Base-by-base conservation (phyloP, 345 rosid genomes). In the Turnera subulata region DNA sequence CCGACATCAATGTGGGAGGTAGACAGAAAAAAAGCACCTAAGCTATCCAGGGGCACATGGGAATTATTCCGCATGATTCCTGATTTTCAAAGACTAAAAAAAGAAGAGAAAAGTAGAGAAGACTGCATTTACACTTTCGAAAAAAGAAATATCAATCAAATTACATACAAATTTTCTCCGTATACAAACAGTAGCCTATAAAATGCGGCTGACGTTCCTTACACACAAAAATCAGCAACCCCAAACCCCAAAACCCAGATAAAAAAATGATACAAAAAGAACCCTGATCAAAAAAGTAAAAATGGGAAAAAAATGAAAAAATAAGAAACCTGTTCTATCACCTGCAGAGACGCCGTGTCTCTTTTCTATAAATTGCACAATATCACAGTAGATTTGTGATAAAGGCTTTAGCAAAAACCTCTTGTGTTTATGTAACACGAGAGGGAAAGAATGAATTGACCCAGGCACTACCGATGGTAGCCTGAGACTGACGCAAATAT, bases 401-500 rank as follows among this genome's bases (percentile, higher is more conserved):
- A 68, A 42, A 35, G 69, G 73, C 75, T 61, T 67, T 58, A 71
- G 68, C 56, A 74, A 73, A 80, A 39, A 20, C 21, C 77, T 82
- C 76, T 62, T 63, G 38, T 37, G 73, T 75, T 71, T 73, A 68
- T 22, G 62, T 53, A 77, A 84, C 83, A 49, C 23, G 63, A 67
- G 79, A n/a, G 82, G 77, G 48, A 65, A 53, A 63, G 74, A 78
- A 68, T 71, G 59, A 70, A 64, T 38, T 40, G 59, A 56, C 65
- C 65, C 61, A 45, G 67, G 33, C 64, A 47, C 69, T 68, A 64
- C 62, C 48, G 42, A 51, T 64, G 46, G 62, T 22, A 43, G 71
- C 63, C 78, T 46, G 53, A 55, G 38, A 4, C 55, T 13, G 33
- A 59, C n/a, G 40, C 51, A 44, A 50, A 59, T 21, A 11, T n/a